These are phyloP conservation scores for Leccinum pachyderme DNA, from an alignment of 1,284 basidiomycete species.

Conservation along the genomic window DNA sequence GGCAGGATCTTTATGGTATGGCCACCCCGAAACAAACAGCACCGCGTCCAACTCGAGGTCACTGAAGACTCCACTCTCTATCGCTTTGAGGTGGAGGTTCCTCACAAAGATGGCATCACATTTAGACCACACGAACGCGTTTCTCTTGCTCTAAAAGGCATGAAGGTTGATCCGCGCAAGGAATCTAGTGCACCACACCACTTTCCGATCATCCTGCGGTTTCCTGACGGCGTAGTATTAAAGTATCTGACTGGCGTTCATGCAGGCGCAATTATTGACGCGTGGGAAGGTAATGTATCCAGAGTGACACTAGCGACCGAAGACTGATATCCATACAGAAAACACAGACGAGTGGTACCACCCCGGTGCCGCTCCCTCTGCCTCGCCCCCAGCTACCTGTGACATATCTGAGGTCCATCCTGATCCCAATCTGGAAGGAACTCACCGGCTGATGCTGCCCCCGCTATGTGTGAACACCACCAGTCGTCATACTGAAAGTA, in stretches of 20 bases:
- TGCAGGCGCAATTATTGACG: slow-evolving; percentile 35
- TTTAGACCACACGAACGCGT: slow-evolving; percentile 40
- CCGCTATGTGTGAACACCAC: neutral
- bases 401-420: slow-evolving; percentile 5
- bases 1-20: slow-evolving; percentile 46
- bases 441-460: neutral
- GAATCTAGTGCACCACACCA: slow-evolving; percentile 31
- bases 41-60: slow-evolving; percentile 30
- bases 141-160: slow-evolving; percentile 44
- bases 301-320: neutral
- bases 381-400: slow-evolving; percentile 12
- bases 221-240: slow-evolving; percentile 38
- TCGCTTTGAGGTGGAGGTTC: slow-evolving; percentile 40
- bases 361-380: slow-evolving; percentile 12
- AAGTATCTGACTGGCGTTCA: slow-evolving; percentile 33
- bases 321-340: slow-evolving; percentile 10
- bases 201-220: slow-evolving; percentile 39
- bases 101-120: slow-evolving; percentile 29
- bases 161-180: slow-evolving; percentile 23
- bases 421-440: neutral
- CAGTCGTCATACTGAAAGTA: neutral
- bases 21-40: slow-evolving; percentile 28
- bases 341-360: slow-evolving; percentile 31
- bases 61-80: slow-evolving; percentile 17
- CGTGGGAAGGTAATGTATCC: slow-evolving; percentile 37